Base-by-base conservation (phyloP, 768 basidiomycete genomes). In the Rhizopogon roseolus region DNA sequence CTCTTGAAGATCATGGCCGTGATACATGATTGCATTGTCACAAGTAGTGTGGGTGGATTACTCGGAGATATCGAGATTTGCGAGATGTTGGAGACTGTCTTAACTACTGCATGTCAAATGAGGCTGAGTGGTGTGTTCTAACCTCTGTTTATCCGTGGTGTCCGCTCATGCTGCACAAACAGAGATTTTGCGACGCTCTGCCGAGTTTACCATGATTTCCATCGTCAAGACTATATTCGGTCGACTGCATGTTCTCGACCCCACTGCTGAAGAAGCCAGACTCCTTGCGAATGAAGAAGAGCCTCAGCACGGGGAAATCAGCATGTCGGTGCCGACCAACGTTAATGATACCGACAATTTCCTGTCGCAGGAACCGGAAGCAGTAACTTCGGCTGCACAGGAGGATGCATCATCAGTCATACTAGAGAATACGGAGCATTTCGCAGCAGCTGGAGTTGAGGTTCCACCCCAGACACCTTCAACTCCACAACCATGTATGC, bases 21-120 rank as follows among this genome's bases (percentile, higher is more conserved):
- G 16, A 93, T 96, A 50, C 84, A 91, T 57, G 84, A 90, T 58
- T 88, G 89, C 62, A 76, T 97, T 58, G 86, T 86, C 58, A 78
- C 84, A 50, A 70, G 66, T 54, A 73, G 70, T 53, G 82, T 91
- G 28, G 88, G 90, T 1, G 67, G 71, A n/a, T 75, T 77, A 9
- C 78, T 98, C 36, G 92, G 90, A 27, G 96, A 99, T 62, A 82
- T 97, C 50, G 93, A 94, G 66, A 87, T 98, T 14, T 99, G 97
- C 66, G 97, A 98, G 71, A 94, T 99, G 88, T 75, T 99, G 61
- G 97, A 99, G 70, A 96, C 95, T 1, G 96, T 98, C 5, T 71
- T 99, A 60, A 96, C 94, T 10, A 98, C 96, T 48, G 93, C 94
- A 60, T 98, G 96, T 68, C 90, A 98, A 67, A 95, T 97, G 82